phyloP scores from a whole-genome alignment of 768 basidiomycete species.

The Lactarius indigo region DNA sequence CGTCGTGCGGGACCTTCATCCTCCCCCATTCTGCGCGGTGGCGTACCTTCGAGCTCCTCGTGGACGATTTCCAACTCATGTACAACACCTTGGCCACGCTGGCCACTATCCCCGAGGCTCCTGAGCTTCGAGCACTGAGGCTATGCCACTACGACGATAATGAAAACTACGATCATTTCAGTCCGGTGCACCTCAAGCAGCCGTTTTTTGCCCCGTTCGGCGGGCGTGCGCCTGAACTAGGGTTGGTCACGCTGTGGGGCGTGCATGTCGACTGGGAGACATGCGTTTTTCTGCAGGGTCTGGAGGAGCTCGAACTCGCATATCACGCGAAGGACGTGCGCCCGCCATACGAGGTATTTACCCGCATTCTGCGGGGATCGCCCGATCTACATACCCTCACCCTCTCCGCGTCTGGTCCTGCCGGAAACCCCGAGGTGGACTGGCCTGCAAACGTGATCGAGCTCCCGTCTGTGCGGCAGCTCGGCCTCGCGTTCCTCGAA shows the following conservation, averaged over 20 bases:
- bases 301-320: slow-evolving; percentile 54
- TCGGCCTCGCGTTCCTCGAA: slow-evolving; percentile 34
- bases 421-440: slow-evolving; percentile 34
- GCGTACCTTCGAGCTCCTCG: slow-evolving; percentile 47
- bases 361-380: slow-evolving; percentile 47
- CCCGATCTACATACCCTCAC: slow-evolving; percentile 52
- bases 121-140: slow-evolving; percentile 50
- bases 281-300: slow-evolving; percentile 40
- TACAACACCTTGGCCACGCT: slow-evolving; percentile 47
- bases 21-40: slow-evolving; percentile 53
- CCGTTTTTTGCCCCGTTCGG: slow-evolving; percentile 49
- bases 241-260: slow-evolving; percentile 54
- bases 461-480: slow-evolving; percentile 30
- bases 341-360: slow-evolving; percentile 54
- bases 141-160: slow-evolving; percentile 52
- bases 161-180: slow-evolving; percentile 45
- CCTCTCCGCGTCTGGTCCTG: slow-evolving; percentile 57
- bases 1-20: slow-evolving; percentile 38
- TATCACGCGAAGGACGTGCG: slow-evolving; percentile 63
- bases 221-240: slow-evolving; percentile 49
- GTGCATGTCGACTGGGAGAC: slow-evolving; percentile 67
- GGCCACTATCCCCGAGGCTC: slow-evolving; percentile 44
- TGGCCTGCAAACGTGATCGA: slow-evolving; percentile 33
- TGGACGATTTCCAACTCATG: slow-evolving; percentile 42
- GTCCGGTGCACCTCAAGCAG: slow-evolving; percentile 38